Conservation (phyloP, 2,329 filamentous ascomycete genomes). For the Xylaria sp. region DNA sequence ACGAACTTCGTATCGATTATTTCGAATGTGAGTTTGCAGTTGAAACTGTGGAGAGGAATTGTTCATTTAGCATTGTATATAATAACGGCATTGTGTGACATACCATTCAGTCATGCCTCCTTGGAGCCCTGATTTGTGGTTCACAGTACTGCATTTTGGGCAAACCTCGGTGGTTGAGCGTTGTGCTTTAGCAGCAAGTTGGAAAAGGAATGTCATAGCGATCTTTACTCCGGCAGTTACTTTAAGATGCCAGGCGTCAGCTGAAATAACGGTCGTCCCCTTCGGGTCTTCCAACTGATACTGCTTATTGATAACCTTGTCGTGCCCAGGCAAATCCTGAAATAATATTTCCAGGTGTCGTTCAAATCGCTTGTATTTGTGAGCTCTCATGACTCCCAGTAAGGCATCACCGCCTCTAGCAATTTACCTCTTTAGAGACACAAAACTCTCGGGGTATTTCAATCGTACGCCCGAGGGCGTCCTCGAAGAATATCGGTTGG, state of each 20-base stretch:
- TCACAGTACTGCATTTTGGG: neutral
- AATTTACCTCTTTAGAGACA: conserved; percentile 1
- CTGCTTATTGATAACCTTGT: neutral
- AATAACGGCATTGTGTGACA: neutral
- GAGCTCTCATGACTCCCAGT: neutral
- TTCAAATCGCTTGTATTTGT: neutral
- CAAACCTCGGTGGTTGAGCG: neutral
- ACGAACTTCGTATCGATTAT: neutral
- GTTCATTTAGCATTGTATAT: neutral
- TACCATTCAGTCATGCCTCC: neutral
- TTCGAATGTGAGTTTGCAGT: neutral
- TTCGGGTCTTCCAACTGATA: neutral
- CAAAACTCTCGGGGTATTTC: neutral
- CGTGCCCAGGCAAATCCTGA: neutral
- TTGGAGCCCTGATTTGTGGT: neutral
- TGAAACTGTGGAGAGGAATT: neutral
- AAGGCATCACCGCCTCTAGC: neutral
- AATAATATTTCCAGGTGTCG: conserved; percentile 1
- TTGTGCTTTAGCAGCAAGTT: neutral
- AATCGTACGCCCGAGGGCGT: neutral
- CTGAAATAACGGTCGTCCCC: neutral
- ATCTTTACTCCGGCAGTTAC: neutral
- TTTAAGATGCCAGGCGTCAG: neutral
- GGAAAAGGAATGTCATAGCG: neutral
- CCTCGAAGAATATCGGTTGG: neutral